Evolutionary conservation across 192 early-diverging fungal genomes (phyloP).

Genomic region (Piromyces finnis): DNA sequence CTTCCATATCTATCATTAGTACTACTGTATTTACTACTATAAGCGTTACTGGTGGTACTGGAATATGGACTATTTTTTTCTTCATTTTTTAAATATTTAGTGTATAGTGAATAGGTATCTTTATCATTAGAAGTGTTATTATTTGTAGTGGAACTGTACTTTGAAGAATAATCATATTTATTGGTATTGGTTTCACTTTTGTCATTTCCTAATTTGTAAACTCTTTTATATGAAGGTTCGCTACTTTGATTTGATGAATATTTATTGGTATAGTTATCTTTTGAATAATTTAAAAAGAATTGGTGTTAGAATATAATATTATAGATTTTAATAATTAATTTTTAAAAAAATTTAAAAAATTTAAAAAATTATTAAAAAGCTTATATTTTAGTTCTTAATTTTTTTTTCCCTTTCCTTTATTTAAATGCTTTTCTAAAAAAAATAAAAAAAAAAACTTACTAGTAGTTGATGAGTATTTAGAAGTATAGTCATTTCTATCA

Average conservation of each 20-base stretch:
- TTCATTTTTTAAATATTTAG: not conserved
- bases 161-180: not conserved
- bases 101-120: not conserved
- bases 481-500: not conserved
- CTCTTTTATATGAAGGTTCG: not conserved
- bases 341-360: no score
- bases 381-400: no score
- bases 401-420: no score
- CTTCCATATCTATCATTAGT: not conserved
- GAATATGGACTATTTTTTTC: not conserved
- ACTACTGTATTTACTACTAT: not conserved
- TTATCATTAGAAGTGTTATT: not conserved
- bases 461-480: not conserved
- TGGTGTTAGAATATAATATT: no score
- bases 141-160: not conserved
- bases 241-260: not conserved
- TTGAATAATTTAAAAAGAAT: not conserved
- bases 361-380: no score
- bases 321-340: no score
- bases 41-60: not conserved
- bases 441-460: not conserved
- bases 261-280: not conserved
- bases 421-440: no score
- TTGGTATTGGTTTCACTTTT: not conserved
- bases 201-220: not conserved